Base-by-base conservation (phyloP, 1,284 basidiomycete genomes). In the Naganishia sp. region DNA sequence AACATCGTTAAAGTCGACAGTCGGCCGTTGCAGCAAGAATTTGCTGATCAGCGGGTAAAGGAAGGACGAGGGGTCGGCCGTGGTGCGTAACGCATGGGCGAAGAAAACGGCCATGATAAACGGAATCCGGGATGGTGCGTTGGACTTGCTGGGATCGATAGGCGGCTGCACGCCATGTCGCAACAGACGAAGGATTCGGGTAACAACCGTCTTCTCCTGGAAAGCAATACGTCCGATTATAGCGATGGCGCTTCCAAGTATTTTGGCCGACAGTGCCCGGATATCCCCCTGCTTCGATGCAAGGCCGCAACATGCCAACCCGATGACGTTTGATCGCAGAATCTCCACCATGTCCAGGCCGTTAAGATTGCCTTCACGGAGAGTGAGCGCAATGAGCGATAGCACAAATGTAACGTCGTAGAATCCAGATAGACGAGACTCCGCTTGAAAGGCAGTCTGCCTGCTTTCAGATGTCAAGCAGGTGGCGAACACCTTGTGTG, bases 351-450 rank as follows among this genome's bases (percentile, higher is more conserved):
- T 96, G 39, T 84, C 85, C 67, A 89, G 80, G 0, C 87, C 85
- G 0, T 86, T 85, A 0, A 85, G 85, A 15, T 81, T 82, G 53
- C 81, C 81, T 41, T 87, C 85, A 0, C 80, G 76, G 32, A 93
- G 79, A 70, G 86, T 84, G 61, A 87, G 85, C 0, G 84, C 83
- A 46, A 88, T 85, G 13, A 95, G 80, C 7, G 88, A 80, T 41
- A 90, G 78, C 13, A 93, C 77, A 74, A 95, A 91, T 0, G 88
- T 77, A 0, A 94, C 92, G 73, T 97, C 94, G 72, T 95, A 97
- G 28, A 88, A 72, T 5, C 77, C 70, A 2, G 70, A 73, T 1
- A 69, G 58, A 5, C 67, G 54, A 31, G 63, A 43, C 17, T 63
- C 63, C 2, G 58, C 55, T 28, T 56, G 66, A 46, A 65, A 42